Base-by-base conservation (phyloP, 768 basidiomycete species). In the Glaciozyma martinii region DNA sequence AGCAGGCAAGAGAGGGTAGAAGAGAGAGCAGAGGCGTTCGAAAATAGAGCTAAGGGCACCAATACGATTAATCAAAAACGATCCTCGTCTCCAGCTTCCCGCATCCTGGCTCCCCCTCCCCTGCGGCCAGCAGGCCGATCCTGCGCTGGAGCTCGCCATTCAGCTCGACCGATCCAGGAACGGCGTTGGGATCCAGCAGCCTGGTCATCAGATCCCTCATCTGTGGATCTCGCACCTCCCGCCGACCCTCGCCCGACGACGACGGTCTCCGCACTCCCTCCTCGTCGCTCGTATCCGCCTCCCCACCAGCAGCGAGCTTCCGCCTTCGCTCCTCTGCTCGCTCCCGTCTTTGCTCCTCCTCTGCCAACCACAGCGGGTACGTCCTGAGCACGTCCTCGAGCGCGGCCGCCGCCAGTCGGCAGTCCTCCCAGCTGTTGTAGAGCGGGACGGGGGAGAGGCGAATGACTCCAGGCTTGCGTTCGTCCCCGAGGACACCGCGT, bases 381-480 rank as follows among this genome's bases (percentile, higher is more conserved):
- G 37, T 59, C 21, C 29, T 19, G n/a, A 64, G 43, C 33, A 44
- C 72, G 40, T 62, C 72, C 64, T 71, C 67, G 47, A 78, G 56
- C 29, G 73, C 82, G 65, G 76, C 76, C 19, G 82, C 89, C 16
- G 86, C 89, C 60, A 80, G 78, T 71, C 87, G 82, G 66, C 87
- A 87, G 71, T 99, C 95, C 70, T 79, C 77, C 71, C 85, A 80
- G 18, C 86, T 86, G 75, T 87, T 95, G 77, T 97, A 99, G 74
- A 98, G 78, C 42, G 93, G 87, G 21, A 81, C 81, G 55, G 93
- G 92, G 66, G 90, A 83, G 53, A 98, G 78, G 15, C 95, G 83
- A 71, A 99, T 92, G 58, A 98, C 90, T 74, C 90, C 87, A 32
- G 95, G 94, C 72, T 85, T 79, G 73, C 95, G 80, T 76, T 94